A percentile compares a stretch with the other conserved stretches of the same genome.
Evolutionary conservation across 306 rosid genomes (phyloP).

Genomic region (Quercus engelmannii): DNA sequence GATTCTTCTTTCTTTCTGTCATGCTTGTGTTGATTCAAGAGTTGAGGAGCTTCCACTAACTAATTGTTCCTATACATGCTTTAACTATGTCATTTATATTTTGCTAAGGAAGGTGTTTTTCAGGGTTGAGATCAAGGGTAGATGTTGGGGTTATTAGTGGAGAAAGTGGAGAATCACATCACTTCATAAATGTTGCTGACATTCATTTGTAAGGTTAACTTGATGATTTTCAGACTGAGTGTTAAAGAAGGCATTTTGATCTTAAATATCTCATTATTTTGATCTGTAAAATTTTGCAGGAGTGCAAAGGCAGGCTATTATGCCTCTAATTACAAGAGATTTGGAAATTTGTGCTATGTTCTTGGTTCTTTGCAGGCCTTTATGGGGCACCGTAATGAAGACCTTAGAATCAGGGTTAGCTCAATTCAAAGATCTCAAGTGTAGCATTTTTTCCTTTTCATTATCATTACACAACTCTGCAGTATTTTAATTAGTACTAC

Average conservation of each 20-base stretch:
- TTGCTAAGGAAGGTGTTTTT: constrained; percentile 26
- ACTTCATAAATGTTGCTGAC: constrained; percentile 92
- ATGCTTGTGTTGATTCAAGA: neutral
- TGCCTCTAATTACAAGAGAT: constrained; percentile 80
- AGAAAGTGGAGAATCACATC: constrained; percentile 54
- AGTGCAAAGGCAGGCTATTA: constrained; percentile 93
- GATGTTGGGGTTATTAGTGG: constrained; percentile 74
- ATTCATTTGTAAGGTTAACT: constrained; percentile 83
- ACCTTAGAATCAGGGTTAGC: constrained; percentile 77
- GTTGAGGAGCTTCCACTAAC: constrained; percentile 7
- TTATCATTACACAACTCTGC: neutral
- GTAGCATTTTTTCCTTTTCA: neutral
- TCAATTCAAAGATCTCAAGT: neutral
- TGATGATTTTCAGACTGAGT: constrained; percentile 18
- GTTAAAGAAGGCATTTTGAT: constrained; percentile 3
- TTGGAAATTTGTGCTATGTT: constrained; percentile 85
- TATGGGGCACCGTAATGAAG: constrained; percentile 77
- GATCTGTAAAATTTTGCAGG: constrained; percentile 41
- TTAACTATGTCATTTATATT: constrained; percentile 20
- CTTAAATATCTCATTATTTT: constrained; percentile 12
- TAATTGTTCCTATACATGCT: neutral
- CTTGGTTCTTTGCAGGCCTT: constrained; percentile 92
- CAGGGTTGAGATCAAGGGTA: constrained; percentile 72
- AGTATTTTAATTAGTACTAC: constrained; percentile 2
- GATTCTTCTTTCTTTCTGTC: neutral